Evolutionary conservation across 352 stramenopile genomes (phyloP).

Genomic region (Thraustochytrium striatum): DNA sequence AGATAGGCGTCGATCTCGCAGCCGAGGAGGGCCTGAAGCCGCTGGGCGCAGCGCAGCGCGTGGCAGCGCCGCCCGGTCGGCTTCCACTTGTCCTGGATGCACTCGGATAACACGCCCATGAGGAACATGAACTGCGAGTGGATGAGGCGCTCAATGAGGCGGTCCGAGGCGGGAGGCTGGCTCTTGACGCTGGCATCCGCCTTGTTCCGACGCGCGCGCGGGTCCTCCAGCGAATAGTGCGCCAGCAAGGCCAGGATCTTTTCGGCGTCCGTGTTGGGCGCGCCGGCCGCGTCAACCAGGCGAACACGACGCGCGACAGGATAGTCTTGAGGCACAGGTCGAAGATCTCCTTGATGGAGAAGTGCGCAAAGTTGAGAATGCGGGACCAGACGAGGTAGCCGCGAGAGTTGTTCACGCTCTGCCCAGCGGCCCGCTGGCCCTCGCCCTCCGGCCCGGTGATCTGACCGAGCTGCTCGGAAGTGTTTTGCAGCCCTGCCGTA

Average conservation of each 20-base stretch:
- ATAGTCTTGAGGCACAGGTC: conserved; percentile 29
- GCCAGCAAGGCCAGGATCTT: background rate
- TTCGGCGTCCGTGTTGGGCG: background rate
- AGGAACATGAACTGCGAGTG: conserved; percentile 31
- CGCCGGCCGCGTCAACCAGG: conserved; percentile 3
- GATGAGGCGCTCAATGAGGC: background rate
- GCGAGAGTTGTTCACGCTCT: background rate
- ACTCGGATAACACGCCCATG: conserved; percentile 28
- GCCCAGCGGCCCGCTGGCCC: background rate
- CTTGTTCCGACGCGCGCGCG: background rate
- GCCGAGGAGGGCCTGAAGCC: background rate
- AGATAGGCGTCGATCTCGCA: background rate
- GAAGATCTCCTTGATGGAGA: conserved; percentile 23
- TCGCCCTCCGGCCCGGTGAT: background rate
- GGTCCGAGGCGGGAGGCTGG: background rate
- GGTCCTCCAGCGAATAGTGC: background rate
- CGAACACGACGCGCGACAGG: background rate
- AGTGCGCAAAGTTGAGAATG: background rate
- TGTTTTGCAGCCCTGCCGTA: background rate
- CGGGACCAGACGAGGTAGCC: background rate
- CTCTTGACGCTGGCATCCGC: too few species aligned
- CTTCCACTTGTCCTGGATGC: conserved; percentile 1
- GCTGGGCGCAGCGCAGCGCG: conserved; percentile 5
- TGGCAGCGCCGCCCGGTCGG: background rate
- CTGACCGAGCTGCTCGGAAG: background rate